A percentile compares a stretch with the other conserved stretches of the same genome.
Conservation (phyloP, 352 stramenopile species). For the Globisporangium okanoganense region DNA sequence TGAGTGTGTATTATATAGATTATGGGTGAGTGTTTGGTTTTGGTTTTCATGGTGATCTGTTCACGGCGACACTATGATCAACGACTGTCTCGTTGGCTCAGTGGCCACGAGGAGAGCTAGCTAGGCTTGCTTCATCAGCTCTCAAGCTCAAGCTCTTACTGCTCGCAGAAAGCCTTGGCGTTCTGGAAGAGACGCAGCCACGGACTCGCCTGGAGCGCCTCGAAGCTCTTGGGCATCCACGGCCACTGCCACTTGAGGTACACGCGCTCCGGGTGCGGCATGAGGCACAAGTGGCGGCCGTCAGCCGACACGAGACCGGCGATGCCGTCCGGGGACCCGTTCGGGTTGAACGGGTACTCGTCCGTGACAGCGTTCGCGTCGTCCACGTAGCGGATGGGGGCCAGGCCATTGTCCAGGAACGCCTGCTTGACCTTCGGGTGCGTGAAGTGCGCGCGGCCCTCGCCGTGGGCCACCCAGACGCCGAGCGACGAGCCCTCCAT, state of each 20-base stretch:
- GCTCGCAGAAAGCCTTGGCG: slow-evolving; percentile 95
- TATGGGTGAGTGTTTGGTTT: background rate
- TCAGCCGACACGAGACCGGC: slow-evolving; percentile 96
- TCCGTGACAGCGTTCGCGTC: slow-evolving; percentile 93
- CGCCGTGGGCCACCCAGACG: slow-evolving; percentile 96
- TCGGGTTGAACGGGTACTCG: slow-evolving; percentile 99
- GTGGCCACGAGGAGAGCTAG: background rate
- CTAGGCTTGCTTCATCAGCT: background rate
- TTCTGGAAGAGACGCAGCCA: slow-evolving; percentile 99
- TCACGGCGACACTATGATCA: background rate
- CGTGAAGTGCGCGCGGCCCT: slow-evolving; percentile 96
- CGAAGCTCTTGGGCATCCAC: slow-evolving; percentile 89
- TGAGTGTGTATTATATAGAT: background rate
- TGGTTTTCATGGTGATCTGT: background rate
- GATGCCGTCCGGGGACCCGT: slow-evolving; percentile 96
- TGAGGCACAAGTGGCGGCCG: slow-evolving; percentile 98
- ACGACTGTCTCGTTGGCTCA: background rate
- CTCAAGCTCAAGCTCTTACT: slow-evolving; percentile 33
- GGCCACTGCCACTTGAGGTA: slow-evolving; percentile 99
- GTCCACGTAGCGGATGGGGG: slow-evolving; percentile 96
- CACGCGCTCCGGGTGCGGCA: slow-evolving; percentile 98
- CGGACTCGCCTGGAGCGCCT: slow-evolving; percentile 79
- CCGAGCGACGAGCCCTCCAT: slow-evolving; percentile 97
- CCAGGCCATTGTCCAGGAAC: slow-evolving; percentile 90
- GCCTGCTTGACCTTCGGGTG: slow-evolving; percentile 87